Percentiles rank a stretch among this genome's conserved stretches.
Conservation (phyloP, 2,329 filamentous ascomycete species). For the Colletotrichum siamense region DNA sequence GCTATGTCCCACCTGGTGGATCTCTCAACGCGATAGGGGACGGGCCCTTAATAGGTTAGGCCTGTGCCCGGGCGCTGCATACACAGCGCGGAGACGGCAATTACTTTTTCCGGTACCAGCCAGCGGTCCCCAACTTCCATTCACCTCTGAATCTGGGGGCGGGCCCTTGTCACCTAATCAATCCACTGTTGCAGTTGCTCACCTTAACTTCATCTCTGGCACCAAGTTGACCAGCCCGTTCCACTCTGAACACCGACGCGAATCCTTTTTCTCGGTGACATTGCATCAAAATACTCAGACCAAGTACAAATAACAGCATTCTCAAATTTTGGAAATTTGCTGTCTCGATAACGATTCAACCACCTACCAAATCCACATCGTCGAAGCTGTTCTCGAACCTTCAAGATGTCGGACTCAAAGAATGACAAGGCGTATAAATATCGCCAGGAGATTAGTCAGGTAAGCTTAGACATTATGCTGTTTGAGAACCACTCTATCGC, state of each 20-base stretch:
- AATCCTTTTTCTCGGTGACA: background rate
- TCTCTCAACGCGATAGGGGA: background rate
- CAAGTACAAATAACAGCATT: background rate
- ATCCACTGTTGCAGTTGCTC: background rate
- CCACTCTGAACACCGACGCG: background rate
- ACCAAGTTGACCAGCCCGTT: background rate
- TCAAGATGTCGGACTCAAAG: constrained; percentile 50
- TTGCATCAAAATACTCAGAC: background rate
- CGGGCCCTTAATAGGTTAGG: background rate
- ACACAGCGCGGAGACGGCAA: background rate
- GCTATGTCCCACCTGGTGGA: background rate
- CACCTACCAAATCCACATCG: background rate
- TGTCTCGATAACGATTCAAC: background rate
- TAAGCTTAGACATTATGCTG: constrained; percentile 45
- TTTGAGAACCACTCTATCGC: background rate
- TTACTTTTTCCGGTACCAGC: background rate
- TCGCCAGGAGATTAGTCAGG: constrained; percentile 97
- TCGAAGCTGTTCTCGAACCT: background rate
- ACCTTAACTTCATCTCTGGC: background rate
- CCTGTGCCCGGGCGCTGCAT: background rate
- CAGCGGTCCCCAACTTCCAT: background rate
- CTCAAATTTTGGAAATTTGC: background rate
- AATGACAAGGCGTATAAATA: constrained; percentile 78
- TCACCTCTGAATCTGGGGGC: background rate
- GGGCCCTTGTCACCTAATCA: background rate